phyloP scores from a whole-genome alignment of 139 green algal genomes.

The Chlamydomonas sp. region DNA sequence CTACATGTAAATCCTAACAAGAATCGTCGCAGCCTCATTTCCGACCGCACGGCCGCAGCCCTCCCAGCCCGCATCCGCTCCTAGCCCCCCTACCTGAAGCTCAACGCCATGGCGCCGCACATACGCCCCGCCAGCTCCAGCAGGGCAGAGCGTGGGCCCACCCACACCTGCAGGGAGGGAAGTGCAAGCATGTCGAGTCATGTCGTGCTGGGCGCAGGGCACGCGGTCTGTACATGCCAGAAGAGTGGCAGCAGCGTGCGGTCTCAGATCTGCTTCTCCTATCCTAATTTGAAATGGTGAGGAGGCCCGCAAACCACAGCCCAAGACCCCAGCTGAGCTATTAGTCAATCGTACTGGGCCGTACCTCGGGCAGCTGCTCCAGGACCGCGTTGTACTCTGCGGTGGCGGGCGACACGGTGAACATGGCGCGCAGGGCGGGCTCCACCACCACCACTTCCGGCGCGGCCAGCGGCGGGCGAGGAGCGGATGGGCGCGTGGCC shows the following conservation, averaged over 20 bases:
- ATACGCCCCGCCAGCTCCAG: not conserved
- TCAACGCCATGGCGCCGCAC: not conserved
- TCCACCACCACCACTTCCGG: not conserved
- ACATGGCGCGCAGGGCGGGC: constrained; percentile 3
- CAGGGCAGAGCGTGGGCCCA: constrained; percentile 2
- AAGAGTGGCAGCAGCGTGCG: too few species aligned
- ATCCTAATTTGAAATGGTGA: not conserved
- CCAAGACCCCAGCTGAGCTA: not conserved
- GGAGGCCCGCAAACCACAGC: not conserved
- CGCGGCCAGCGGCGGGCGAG: not conserved
- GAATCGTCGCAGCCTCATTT: not conserved
- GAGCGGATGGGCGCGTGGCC: too few species aligned
- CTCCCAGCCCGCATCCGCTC: not conserved
- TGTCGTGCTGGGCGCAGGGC: too few species aligned
- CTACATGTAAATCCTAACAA: not conserved
- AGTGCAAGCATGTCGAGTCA: not conserved
- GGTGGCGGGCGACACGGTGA: not conserved
- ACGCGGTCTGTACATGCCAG: too few species aligned
- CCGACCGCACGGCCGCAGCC: not conserved
- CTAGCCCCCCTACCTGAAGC: constrained; percentile 10
- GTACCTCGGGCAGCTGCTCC: constrained; percentile 6
- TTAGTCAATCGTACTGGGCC: not conserved
- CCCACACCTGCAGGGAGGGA: not conserved
- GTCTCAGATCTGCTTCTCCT: too few species aligned
- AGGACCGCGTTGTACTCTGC: constrained; percentile 1